These are phyloP conservation scores for Synchytrium microbalum DNA, from an alignment of 371 early-diverging fungal genomes.

Conservation along the genomic window DNA sequence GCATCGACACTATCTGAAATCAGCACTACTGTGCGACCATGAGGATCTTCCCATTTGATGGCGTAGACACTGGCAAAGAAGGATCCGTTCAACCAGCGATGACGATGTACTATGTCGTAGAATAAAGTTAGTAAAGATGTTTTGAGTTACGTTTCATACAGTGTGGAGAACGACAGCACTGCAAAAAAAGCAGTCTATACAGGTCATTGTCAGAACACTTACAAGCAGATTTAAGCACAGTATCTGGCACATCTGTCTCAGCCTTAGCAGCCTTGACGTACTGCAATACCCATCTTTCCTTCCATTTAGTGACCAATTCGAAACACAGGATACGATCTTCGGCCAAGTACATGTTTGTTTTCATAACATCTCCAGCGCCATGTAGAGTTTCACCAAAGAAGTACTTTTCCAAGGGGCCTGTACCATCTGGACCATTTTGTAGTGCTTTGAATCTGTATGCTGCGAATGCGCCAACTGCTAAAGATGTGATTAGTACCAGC, in stretches of 20 bases:
- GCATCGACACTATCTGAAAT: no score
- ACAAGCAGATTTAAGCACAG: slow-evolving; percentile 62
- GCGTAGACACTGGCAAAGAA: slow-evolving; percentile 91
- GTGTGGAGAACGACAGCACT: no score
- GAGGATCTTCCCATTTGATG: no score
- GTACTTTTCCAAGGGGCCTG: slow-evolving; percentile 57
- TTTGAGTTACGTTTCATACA: slow-evolving; percentile 13
- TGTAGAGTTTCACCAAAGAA: slow-evolving; percentile 88
- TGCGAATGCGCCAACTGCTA: slow-evolving; percentile 80
- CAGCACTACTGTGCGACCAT: no score
- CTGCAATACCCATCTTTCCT: slow-evolving; percentile 61
- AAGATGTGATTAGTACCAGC: no score
- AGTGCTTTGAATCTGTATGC: slow-evolving; percentile 89
- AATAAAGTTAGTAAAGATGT: slow-evolving; percentile 15
- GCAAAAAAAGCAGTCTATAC: background rate
- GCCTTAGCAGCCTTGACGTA: slow-evolving; percentile 55
- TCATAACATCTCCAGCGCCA: slow-evolving; percentile 42
- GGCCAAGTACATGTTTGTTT: slow-evolving; percentile 48
- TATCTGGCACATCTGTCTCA: slow-evolving; percentile 78
- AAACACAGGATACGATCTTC: slow-evolving; percentile 88
- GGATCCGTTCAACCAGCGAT: slow-evolving; percentile 92
- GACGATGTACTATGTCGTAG: slow-evolving; percentile 57
- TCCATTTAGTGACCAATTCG: slow-evolving; percentile 72
- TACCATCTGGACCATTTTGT: slow-evolving; percentile 50
- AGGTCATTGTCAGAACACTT: no score